A percentile compares a stretch with the other conserved stretches of the same genome.
phyloP scores from a whole-genome alignment of 345 rosid species.

The Theobroma cacao region DNA sequence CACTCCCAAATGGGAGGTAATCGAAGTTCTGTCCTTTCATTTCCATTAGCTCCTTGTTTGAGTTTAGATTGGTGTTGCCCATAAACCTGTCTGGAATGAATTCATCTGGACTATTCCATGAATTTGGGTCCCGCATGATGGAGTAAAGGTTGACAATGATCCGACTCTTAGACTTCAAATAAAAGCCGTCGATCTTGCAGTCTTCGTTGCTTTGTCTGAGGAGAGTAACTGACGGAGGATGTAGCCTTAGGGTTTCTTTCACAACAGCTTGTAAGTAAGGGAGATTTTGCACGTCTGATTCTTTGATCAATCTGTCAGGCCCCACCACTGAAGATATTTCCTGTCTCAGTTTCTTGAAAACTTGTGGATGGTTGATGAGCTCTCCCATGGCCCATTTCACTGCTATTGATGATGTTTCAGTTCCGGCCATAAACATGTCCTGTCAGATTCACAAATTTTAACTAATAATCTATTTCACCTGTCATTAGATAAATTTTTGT shows the following conservation, averaged over 20 bases:
- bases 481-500: too few species aligned
- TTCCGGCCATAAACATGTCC: slow-evolving; percentile 16
- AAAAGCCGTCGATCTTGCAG: not conserved
- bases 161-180: slow-evolving; percentile 2
- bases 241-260: not conserved
- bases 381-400: slow-evolving; percentile 3
- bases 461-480: not conserved
- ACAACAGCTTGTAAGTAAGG: slow-evolving; percentile 9
- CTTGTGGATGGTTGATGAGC: slow-evolving; percentile 9
- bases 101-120: not conserved
- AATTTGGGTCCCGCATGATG: not conserved
- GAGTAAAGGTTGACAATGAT: slow-evolving; percentile 2
- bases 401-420: not conserved
- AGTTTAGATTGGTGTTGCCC: not conserved
- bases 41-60: not conserved
- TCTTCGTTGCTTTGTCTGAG: not conserved
- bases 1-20: slow-evolving; percentile 12
- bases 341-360: slow-evolving; percentile 1
- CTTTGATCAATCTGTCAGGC: not conserved
- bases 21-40: slow-evolving; percentile 4
- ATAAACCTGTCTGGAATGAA: slow-evolving; percentile 7
- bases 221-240: not conserved
- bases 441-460: not conserved
- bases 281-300: slow-evolving; percentile 13
- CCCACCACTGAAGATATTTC: slow-evolving; percentile 5